These are phyloP conservation scores for Calonectria pseudoturangicola DNA, from an alignment of 2,329 filamentous ascomycete genomes.

Conservation along the genomic window DNA sequence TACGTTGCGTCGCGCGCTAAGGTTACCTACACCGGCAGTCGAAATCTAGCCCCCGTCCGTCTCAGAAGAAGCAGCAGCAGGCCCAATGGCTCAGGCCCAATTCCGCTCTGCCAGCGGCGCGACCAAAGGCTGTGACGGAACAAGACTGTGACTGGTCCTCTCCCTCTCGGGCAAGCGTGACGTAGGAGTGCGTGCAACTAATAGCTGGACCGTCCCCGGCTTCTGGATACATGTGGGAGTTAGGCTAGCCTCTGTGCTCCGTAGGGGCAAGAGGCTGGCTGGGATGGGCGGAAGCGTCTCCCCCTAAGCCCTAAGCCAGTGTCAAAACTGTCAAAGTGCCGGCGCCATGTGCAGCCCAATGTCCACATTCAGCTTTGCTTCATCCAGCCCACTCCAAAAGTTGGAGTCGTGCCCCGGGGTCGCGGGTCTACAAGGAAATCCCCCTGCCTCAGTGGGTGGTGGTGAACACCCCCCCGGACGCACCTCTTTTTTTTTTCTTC, in stretches of 20 bases:
- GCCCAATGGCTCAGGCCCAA: no score
- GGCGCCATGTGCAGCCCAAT: constrained; percentile 17
- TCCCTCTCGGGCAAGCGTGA: background rate
- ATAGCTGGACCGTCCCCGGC: background rate
- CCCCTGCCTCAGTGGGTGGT: background rate
- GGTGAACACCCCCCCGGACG: background rate
- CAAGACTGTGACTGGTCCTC: background rate
- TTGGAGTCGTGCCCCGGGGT: constrained; percentile 3
- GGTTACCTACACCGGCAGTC: constrained; percentile 12
- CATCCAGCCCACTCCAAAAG: constrained; percentile 11
- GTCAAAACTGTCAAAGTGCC: constrained; percentile 24
- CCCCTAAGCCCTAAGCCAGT: constrained; percentile 19
- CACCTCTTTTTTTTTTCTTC: background rate
- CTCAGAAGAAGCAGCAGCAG: background rate
- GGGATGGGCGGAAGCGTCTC: constrained; percentile 13
- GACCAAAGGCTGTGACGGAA: background rate
- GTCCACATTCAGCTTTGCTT: constrained; percentile 21
- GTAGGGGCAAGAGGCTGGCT: constrained; percentile 9
- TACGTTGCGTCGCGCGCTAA: constrained; percentile 16
- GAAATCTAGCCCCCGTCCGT: constrained; percentile 5
- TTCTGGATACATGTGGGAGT: background rate
- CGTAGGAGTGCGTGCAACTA: constrained; percentile 14
- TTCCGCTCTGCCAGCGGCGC: background rate
- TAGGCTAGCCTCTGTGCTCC: background rate
- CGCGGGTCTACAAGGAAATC: background rate